Evolutionary conservation across 2,329 filamentous ascomycete species (phyloP).

Genomic region (Karstenula rhodostoma): DNA sequence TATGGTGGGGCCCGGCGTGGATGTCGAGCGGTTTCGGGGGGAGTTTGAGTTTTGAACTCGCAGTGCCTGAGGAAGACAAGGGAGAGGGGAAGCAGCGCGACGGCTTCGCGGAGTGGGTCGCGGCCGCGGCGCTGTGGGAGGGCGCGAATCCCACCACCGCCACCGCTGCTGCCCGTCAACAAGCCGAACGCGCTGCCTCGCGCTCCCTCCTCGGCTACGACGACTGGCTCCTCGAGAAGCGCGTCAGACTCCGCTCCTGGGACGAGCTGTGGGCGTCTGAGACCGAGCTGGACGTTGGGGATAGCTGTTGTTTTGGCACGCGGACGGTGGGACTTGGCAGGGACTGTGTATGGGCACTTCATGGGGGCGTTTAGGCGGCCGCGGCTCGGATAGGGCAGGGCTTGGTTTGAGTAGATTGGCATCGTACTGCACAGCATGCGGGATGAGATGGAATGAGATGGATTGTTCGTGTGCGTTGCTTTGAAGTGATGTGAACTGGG

Average conservation of each 20-base stretch:
- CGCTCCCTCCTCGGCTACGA: conserved; percentile 15
- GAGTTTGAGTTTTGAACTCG: conserved; percentile 81
- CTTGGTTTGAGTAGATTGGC: not conserved
- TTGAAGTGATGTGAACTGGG: not conserved
- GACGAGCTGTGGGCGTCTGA: conserved; percentile 11
- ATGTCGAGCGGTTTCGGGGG: conserved; percentile 85
- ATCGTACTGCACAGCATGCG: not conserved
- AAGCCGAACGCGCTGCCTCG: not conserved
- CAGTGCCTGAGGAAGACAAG: not conserved
- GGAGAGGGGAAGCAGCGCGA: not conserved
- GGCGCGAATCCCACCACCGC: not conserved
- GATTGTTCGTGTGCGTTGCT: not conserved
- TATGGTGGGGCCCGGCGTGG: conserved; percentile 86
- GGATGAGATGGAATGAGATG: not conserved
- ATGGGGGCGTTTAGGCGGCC: conserved; percentile 34
- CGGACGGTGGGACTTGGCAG: conserved; percentile 31
- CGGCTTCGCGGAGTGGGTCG: conserved; percentile 1
- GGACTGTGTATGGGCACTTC: conserved; percentile 40
- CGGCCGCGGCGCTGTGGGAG: not conserved
- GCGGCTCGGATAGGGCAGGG: not conserved
- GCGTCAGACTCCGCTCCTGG: conserved; percentile 17
- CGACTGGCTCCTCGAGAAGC: conserved; percentile 28
- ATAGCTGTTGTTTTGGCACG: conserved; percentile 44
- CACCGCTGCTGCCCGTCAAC: not conserved
- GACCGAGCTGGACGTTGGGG: conserved; percentile 19